phyloP scores from a whole-genome alignment of 148 eudicot species.

The Camellia sinensis region DNA sequence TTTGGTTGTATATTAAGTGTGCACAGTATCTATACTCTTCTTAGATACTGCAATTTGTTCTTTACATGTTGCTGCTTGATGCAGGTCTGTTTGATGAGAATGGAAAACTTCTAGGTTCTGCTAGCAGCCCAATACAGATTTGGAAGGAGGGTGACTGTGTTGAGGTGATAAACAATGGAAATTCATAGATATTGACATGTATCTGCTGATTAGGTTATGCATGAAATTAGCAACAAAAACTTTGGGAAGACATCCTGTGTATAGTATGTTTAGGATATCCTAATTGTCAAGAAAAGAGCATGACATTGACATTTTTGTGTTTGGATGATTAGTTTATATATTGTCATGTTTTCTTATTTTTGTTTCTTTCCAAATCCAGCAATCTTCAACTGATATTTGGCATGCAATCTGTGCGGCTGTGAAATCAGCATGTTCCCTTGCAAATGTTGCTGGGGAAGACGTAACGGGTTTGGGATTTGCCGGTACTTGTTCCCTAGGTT shows the following conservation, averaged over 20 bases:
- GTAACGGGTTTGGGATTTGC: constrained; percentile 92
- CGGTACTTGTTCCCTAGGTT: constrained; percentile 98
- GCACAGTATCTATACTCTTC: background rate
- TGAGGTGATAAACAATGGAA: constrained; percentile 54
- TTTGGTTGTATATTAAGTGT: background rate
- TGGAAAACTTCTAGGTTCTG: constrained; percentile 82
- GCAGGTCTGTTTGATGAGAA: constrained; percentile 78
- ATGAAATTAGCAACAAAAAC: background rate
- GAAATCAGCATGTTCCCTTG: constrained; percentile 76
- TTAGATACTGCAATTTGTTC: background rate
- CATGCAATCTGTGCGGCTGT: constrained; percentile 95
- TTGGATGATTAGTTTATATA: background rate
- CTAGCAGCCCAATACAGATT: constrained; percentile 93
- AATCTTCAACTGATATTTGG: constrained; percentile 99
- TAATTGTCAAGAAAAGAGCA: background rate
- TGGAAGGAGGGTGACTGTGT: constrained; percentile 96
- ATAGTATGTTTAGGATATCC: background rate
- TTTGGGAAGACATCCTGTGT: background rate
- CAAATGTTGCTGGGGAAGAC: constrained; percentile 70
- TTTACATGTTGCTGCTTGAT: constrained; percentile 10
- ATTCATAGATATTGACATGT: background rate
- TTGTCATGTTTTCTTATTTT: background rate
- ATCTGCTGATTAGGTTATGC: background rate
- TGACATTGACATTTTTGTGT: background rate
- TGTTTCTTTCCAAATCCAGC: constrained; percentile 44